phyloP scores from a whole-genome alignment of 23 red algal species.

The Chondrus crispus region DNA sequence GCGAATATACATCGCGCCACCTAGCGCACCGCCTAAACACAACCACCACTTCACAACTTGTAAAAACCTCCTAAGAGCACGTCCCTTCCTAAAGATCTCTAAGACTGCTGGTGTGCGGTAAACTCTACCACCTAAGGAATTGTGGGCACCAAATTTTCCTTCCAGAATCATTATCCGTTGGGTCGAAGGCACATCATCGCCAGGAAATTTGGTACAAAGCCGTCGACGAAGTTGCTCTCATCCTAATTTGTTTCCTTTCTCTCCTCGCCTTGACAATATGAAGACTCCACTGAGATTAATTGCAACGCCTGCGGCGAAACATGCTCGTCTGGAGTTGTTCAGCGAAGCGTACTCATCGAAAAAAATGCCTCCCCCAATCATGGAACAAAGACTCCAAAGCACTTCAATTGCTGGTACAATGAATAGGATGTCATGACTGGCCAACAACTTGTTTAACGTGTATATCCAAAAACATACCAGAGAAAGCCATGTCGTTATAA shows the following conservation, averaged over 20 bases:
- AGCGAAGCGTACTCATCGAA: slow-evolving; percentile 67
- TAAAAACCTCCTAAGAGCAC: too few species aligned
- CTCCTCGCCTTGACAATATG: slow-evolving; percentile 51
- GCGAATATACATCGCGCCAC: too few species aligned
- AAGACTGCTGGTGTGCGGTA: too few species aligned
- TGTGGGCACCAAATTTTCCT: too few species aligned
- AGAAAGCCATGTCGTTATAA: slow-evolving; percentile 50
- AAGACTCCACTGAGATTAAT: slow-evolving; percentile 62
- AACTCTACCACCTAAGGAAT: too few species aligned
- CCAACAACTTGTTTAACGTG: slow-evolving; percentile 64
- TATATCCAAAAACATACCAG: slow-evolving; percentile 76
- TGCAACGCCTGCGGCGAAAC: slow-evolving; percentile 49
- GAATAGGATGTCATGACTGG: slow-evolving; percentile 67
- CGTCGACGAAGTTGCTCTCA: not conserved
- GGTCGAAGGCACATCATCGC: too few species aligned
- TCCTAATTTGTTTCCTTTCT: slow-evolving; percentile 58
- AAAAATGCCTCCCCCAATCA: slow-evolving; percentile 75
- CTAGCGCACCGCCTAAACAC: too few species aligned
- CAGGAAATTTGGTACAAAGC: not conserved
- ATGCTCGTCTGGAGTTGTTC: not conserved
- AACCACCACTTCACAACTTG: too few species aligned
- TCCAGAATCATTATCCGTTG: too few species aligned
- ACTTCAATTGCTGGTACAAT: slow-evolving; percentile 83
- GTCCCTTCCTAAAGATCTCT: too few species aligned
- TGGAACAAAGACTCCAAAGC: slow-evolving; percentile 62